Evolutionary conservation across 345 rosid species (phyloP).

Genomic region (Clausena lansium): DNA sequence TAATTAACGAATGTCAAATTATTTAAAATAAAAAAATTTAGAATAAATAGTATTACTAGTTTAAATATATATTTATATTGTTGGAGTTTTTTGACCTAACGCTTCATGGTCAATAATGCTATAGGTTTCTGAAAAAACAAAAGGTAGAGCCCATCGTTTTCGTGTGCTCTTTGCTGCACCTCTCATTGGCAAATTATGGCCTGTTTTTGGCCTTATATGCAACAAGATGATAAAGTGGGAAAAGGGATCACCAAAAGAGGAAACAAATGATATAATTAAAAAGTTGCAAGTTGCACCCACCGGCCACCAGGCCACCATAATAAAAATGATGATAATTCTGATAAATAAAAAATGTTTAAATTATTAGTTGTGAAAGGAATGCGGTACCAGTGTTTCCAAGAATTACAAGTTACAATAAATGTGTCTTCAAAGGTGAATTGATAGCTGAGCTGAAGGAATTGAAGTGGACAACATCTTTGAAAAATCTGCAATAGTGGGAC

Average conservation of each 20-base stretch:
- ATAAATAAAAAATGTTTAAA: neutral
- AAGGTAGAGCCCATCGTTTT: neutral
- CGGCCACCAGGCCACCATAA: too few relatives aligned
- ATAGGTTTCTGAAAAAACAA: too few relatives aligned
- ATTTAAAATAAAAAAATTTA: too few relatives aligned
- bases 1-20: too few relatives aligned
- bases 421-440: neutral
- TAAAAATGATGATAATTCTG: neutral
- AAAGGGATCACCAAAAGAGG: neutral
- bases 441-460: neutral
- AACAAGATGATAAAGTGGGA: neutral
- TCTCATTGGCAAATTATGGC: neutral
- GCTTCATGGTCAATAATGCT: neutral
- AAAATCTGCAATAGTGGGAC: neutral
- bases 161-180: neutral
- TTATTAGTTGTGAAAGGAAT: neutral
- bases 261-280: neutral
- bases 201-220: neutral
- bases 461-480: slow-evolving; percentile 1
- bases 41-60: too few relatives aligned
- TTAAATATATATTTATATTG: too few relatives aligned
- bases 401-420: neutral
- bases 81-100: too few relatives aligned
- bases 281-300: neutral
- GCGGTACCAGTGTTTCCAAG: neutral